These are phyloP conservation scores for Pochonia chlamydosporia DNA, from an alignment of 2,329 filamentous ascomycete genomes.

Conservation along the genomic window DNA sequence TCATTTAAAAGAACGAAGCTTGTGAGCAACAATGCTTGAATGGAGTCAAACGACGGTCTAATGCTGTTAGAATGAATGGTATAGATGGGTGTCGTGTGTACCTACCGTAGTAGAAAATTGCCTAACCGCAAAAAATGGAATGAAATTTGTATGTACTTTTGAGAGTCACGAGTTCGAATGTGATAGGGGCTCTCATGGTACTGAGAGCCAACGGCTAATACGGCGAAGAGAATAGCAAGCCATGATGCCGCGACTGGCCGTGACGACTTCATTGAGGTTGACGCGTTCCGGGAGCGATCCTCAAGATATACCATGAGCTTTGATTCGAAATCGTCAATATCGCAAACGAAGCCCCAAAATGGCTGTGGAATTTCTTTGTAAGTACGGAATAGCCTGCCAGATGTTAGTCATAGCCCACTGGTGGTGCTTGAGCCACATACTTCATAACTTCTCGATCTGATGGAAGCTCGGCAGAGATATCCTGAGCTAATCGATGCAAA, in stretches of 20 bases:
- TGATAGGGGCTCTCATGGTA: constrained; percentile 62
- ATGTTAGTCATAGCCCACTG: constrained; percentile 8
- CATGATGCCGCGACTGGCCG: constrained; percentile 57
- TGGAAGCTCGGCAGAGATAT: constrained; percentile 56
- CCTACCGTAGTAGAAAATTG: constrained; percentile 55
- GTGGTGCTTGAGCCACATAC: constrained; percentile 32
- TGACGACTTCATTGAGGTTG: constrained; percentile 36
- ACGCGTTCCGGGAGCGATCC: constrained; percentile 53
- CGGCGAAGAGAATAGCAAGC: constrained; percentile 60
- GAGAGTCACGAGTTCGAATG: constrained; percentile 51
- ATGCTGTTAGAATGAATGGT: constrained; percentile 6
- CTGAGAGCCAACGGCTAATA: constrained; percentile 60
- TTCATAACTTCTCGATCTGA: constrained; percentile 63
- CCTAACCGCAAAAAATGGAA: constrained; percentile 60
- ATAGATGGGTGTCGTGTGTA: not conserved
- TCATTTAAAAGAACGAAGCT: constrained; percentile 61
- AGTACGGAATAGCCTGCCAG: constrained; percentile 51
- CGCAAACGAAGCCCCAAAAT: constrained; percentile 63
- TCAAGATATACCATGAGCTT: constrained; percentile 61
- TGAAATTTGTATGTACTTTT: constrained; percentile 57
- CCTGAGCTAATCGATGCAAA: constrained; percentile 52
- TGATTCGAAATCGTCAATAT: constrained; percentile 60
- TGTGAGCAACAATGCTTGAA: constrained; percentile 57
- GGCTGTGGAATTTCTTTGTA: constrained; percentile 64
- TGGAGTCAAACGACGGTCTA: constrained; percentile 59